phyloP scores from a whole-genome alignment of 2,329 filamentous ascomycete genomes.

The Fusarium acutatum region DNA sequence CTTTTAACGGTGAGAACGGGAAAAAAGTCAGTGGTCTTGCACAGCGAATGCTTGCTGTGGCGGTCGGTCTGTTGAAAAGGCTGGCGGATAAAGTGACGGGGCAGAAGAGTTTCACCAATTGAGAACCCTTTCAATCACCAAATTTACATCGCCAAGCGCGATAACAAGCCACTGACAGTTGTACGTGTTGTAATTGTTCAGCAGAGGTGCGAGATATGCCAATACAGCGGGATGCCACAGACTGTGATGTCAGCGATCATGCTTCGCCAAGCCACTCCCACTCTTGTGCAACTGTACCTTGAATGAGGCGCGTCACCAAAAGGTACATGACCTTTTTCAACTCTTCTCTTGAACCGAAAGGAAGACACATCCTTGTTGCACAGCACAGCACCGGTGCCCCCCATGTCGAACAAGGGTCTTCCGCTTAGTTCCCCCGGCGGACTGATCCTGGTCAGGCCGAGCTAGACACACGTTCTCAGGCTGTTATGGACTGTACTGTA shows the following conservation, averaged over 20 bases:
- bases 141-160: conserved; percentile 4
- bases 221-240: background rate
- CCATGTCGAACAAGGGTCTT: conserved; percentile 36
- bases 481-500: background rate
- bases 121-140: background rate
- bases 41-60: conserved; percentile 9
- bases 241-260: conserved; percentile 40
- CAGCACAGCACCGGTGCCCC: conserved; percentile 16
- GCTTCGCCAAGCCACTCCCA: conserved; percentile 4
- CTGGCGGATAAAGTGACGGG: conserved; percentile 16
- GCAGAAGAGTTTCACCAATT: conserved; percentile 18
- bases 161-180: background rate
- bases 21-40: background rate
- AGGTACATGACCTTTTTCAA: conserved; percentile 10
- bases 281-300: conserved; percentile 13
- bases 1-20: conserved; percentile 11
- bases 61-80: conserved; percentile 4
- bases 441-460: conserved; percentile 23
- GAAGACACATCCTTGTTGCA: conserved; percentile 4
- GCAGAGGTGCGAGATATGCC: conserved; percentile 4
- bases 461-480: conserved; percentile 15
- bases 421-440: conserved; percentile 23
- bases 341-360: background rate
- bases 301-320: conserved; percentile 23
- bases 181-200: background rate